Base-by-base conservation (phyloP, 2,329 filamentous ascomycete species). In the Tolypocladium paradoxum region DNA sequence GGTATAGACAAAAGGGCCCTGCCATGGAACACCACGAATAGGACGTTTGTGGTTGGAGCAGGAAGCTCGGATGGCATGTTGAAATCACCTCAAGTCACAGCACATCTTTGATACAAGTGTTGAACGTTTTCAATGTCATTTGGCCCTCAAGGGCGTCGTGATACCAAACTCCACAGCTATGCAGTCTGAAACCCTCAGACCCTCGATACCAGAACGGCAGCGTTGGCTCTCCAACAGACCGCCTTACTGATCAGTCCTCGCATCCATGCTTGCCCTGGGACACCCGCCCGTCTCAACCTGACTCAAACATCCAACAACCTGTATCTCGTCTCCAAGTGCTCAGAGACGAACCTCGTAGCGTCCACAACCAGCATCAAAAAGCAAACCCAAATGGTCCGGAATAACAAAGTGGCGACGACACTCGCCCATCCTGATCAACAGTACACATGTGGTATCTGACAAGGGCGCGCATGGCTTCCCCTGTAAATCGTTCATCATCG, bases 371-470 rank as follows among this genome's bases (percentile, higher is more conserved):
- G 31, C 43, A 31, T 31, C 27, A 2, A 20, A 31, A 20, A 4
- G 14, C 24, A 29, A 45, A 18, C 14, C 43, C 31, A n/a, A 18
- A 45, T 12, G 29, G 8, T n/a, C 43, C 34, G 8, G 14, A 31
- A 31, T 20, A 47, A 33, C 8, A 49, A n/a, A 27, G 20, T 18
- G 31, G 20, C 20, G 16, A 29, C 24, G 22, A 18, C 20, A 27
- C 7, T 35, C 34, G 48, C 48, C 35, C 31, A 31, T 37, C 24
- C 24, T 35, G 29, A 47, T 20, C 16, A 50, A 45, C 51, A 51
- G 47, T 62, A 61, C 57, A 62, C 50, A 48, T 40, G 51, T 64
- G 61, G 61, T 64, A 64, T 65, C 58, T 56, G 58, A 61, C 60
- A 65, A 49, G 34, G 48, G 35, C 46, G 50, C 52, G 55, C 48